Conservation (phyloP, 2,329 filamentous ascomycete species). For the Chaetomium sp. region DNA sequence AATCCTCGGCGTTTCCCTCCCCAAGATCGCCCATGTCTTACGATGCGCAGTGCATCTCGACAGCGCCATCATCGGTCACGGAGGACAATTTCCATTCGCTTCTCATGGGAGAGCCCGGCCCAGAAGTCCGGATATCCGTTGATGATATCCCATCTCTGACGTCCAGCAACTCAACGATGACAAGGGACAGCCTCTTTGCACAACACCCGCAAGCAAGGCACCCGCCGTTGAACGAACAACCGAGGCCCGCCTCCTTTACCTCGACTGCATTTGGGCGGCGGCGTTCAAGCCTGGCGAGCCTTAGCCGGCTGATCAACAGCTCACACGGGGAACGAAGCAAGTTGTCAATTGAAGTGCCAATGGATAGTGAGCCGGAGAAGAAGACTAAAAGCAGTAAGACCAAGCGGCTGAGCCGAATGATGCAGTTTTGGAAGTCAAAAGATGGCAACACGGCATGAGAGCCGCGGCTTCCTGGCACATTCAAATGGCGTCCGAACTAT, state of each 20-base stretch:
- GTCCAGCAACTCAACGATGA: slow-evolving; percentile 77
- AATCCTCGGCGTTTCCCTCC: slow-evolving; percentile 68
- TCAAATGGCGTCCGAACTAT: not conserved
- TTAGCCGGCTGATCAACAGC: slow-evolving; percentile 75
- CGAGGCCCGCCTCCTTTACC: slow-evolving; percentile 61
- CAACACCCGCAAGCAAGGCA: slow-evolving; percentile 51
- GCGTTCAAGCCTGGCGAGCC: slow-evolving; percentile 73
- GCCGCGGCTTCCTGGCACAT: not conserved
- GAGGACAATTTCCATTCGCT: slow-evolving; percentile 74
- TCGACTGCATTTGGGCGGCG: slow-evolving; percentile 67
- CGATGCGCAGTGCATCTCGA: slow-evolving; percentile 72
- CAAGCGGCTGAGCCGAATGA: slow-evolving; percentile 71
- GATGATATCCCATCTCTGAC: slow-evolving; percentile 76
- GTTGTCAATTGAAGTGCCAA: slow-evolving; percentile 66
- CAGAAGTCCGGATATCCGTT: slow-evolving; percentile 67
- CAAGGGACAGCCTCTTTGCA: slow-evolving; percentile 62
- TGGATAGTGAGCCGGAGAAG: slow-evolving; percentile 59
- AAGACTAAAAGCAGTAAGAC: slow-evolving; percentile 64
- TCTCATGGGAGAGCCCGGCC: slow-evolving; percentile 72
- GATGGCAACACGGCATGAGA: slow-evolving; percentile 37
- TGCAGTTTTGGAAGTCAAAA: slow-evolving; percentile 76
- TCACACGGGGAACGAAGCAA: slow-evolving; percentile 76
- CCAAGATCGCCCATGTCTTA: slow-evolving; percentile 70
- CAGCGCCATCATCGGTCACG: slow-evolving; percentile 71
- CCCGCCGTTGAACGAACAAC: slow-evolving; percentile 54